Evolutionary conservation across 2,329 filamentous ascomycete species (phyloP), one percentile per base, ranked within the genome.

Genomic region (Stagonosporopsis tanaceti): DNA sequence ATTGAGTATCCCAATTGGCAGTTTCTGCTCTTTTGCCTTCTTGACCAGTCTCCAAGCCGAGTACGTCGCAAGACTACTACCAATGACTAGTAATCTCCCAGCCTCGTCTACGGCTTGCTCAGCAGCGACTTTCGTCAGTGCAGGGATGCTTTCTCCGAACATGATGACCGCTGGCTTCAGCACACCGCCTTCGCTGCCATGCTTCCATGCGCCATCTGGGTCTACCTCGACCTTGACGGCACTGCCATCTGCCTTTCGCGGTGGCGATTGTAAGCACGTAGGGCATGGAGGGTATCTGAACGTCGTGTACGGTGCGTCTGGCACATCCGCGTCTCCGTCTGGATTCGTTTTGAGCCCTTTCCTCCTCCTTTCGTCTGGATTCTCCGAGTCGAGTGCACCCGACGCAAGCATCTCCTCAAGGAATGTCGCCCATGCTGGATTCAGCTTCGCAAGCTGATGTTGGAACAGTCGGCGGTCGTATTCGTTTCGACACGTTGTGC

Each of bases 251-350:
- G 28, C 79, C 71, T 38, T 85, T 71, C 22, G 89, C 62, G 7
- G 89, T 85, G 91, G 89, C 12, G 83, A 81, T 24, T 82, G 79
- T 40, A 96, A 79, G 74, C 95, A 98, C 44, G 81, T 86, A 0
- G 93, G 92, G 76, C 95, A 98, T 1, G 94, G 85, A 0, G 95
- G 95, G 69, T 98, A 98, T 65, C 93, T 83, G 72, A 98, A 98
- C 0, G 89, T 94, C 14, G 87, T 89, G 75, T 98, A 98, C 1
- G 92, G 90, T 1, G 93, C 93, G 48, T 89, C 87, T 0, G 93
- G 92, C 20, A 98, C 78, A 70, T 98, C 93, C 25, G 97, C 92
- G 71, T 99, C 95, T 47, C 95, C 95, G 70, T 99, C 95, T 0
- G 95, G 93, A 67, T 98, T 98, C 32, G 92, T 88, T 73, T 89